A percentile compares a stretch with the other conserved stretches of the same genome.
These are phyloP conservation scores for Citrullus amarus DNA, from an alignment of 306 rosid genomes.

Conservation along the genomic window DNA sequence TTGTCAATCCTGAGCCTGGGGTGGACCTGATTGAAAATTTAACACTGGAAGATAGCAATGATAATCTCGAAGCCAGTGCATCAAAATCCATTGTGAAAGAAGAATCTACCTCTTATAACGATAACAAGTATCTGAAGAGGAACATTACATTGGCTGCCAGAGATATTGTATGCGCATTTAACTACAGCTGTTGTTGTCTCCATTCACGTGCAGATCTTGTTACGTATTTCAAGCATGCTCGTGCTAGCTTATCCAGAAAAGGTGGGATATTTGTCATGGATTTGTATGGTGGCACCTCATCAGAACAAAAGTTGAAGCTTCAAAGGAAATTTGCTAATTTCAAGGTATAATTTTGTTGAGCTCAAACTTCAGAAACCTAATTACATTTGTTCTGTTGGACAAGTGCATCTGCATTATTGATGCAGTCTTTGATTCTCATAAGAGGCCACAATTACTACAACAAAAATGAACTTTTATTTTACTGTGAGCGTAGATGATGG, in stretches of 20 bases:
- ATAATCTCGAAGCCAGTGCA: constrained; percentile 14
- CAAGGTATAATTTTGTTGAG: constrained; percentile 38
- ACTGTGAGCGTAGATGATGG: background rate
- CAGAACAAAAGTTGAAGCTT: constrained; percentile 68
- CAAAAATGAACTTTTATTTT: background rate
- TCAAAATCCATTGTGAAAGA: constrained; percentile 22
- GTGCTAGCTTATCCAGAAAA: constrained; percentile 43
- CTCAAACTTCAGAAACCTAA: background rate
- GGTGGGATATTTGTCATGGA: constrained; percentile 96
- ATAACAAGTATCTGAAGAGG: constrained; percentile 22
- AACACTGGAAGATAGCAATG: constrained; percentile 29
- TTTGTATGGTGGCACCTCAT: constrained; percentile 84
- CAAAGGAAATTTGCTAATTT: constrained; percentile 78
- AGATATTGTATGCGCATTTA: constrained; percentile 84
- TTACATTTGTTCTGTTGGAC: background rate
- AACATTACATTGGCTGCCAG: constrained; percentile 35
- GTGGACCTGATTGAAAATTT: constrained; percentile 36
- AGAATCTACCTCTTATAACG: constrained; percentile 22
- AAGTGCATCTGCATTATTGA: background rate
- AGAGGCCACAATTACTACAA: background rate
- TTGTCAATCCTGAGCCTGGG: constrained; percentile 31
- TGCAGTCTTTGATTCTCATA: background rate
- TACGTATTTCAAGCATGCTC: constrained; percentile 68
- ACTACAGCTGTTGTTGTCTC: constrained; percentile 94
- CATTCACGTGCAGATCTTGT: constrained; percentile 70